These are phyloP conservation scores for Sporobolomyces roseus DNA, from an alignment of 768 basidiomycete species.

Conservation along the genomic window DNA sequence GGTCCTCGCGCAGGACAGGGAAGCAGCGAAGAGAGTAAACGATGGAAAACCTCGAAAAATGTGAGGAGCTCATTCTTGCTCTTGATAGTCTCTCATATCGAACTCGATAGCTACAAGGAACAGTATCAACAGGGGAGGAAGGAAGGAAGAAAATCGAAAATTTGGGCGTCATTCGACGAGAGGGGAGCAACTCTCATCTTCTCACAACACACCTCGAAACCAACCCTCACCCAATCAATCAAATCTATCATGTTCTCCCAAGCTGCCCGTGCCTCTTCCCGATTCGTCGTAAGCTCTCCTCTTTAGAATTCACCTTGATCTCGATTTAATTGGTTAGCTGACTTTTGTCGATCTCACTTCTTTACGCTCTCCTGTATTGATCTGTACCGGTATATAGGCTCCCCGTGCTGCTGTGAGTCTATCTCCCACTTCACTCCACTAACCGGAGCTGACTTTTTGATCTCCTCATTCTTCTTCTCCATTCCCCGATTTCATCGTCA, in stretches of 20 bases:
- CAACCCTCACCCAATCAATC: not conserved
- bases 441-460: not conserved
- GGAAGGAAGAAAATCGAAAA: not conserved
- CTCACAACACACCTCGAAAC: not conserved
- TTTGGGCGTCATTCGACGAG: not conserved
- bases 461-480: not conserved
- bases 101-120: not conserved
- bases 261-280: constrained; percentile 6
- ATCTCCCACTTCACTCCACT: too few relatives aligned
- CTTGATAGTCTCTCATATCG: too few relatives aligned
- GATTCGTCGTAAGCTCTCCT: constrained; percentile 3
- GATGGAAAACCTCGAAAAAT: too few relatives aligned
- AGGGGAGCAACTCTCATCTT: too few relatives aligned
- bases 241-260: constrained; percentile 5
- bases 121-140: not conserved
- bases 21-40: too few relatives aligned
- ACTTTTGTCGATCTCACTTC: constrained; percentile 8
- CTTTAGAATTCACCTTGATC: too few relatives aligned
- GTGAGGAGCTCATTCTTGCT: too few relatives aligned
- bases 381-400: not conserved
- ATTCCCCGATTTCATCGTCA: not conserved
- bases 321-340: not conserved
- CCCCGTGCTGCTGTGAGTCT: constrained; percentile 16
- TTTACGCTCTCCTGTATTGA: not conserved
- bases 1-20: too few relatives aligned